Conservation (phyloP, 139 green algal genomes). For the Coelastrella sp. region DNA sequence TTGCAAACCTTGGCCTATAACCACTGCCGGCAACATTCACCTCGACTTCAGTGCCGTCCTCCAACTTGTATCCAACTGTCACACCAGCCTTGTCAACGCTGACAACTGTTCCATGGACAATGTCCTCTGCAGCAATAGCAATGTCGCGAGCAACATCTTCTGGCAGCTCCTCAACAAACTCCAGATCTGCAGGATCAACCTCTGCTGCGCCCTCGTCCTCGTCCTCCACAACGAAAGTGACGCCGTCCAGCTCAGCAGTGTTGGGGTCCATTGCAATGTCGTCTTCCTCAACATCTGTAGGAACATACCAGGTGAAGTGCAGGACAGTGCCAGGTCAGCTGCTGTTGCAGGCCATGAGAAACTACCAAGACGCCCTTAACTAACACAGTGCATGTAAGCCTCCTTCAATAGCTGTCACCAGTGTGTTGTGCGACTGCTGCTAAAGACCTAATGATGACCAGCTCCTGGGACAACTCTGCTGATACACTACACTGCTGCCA, state of each 20-base stretch:
- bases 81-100: constrained; percentile 60
- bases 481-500: too few relatives aligned
- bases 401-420: too few relatives aligned
- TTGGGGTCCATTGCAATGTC: constrained; percentile 41
- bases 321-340: background rate
- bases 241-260: constrained; percentile 53
- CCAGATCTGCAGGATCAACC: background rate
- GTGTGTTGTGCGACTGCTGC: too few relatives aligned
- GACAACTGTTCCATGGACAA: constrained; percentile 52
- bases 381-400: too few relatives aligned
- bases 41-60: constrained; percentile 22
- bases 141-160: constrained; percentile 19
- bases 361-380: too few relatives aligned
- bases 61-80: constrained; percentile 46
- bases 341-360: too few relatives aligned
- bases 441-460: too few relatives aligned
- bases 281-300: background rate
- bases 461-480: too few relatives aligned
- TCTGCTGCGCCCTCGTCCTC: constrained; percentile 45
- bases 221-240: constrained; percentile 56
- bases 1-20: background rate
- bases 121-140: constrained; percentile 45
- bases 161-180: constrained; percentile 34
- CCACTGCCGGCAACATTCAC: background rate
- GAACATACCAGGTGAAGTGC: background rate